Percentiles rank a stretch among this genome's conserved stretches.
These are phyloP conservation scores for Rhodamnia argentea DNA, from an alignment of 345 rosid species.

Conservation along the genomic window DNA sequence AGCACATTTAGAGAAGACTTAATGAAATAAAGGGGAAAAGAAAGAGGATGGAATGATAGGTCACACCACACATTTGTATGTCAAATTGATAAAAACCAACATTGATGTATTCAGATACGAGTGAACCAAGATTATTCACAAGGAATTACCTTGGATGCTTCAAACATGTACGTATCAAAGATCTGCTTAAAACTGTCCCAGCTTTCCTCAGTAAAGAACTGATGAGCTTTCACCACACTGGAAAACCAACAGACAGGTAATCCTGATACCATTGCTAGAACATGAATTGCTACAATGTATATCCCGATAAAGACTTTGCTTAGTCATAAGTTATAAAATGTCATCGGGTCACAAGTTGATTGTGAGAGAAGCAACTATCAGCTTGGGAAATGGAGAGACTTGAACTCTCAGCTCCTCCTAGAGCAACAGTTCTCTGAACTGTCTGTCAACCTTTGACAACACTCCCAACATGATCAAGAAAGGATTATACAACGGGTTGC, in stretches of 20 bases:
- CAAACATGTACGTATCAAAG: conserved; percentile 72
- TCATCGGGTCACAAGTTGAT: background rate
- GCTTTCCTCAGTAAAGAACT: conserved; percentile 81
- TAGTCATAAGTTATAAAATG: background rate
- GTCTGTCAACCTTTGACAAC: conserved; percentile 99
- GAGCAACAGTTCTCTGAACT: conserved; percentile 83
- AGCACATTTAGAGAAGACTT: background rate
- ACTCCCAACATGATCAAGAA: conserved; percentile 64
- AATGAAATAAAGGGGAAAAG: background rate
- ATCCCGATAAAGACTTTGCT: conserved; percentile 14
- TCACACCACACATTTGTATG: background rate
- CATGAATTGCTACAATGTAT: conserved; percentile 11
- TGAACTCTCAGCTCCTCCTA: conserved; percentile 93
- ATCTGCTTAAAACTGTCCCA: conserved; percentile 83
- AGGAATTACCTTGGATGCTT: conserved; percentile 77
- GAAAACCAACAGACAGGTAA: conserved; percentile 19
- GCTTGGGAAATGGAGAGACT: conserved; percentile 23
- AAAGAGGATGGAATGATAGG: background rate
- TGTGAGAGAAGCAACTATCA: background rate
- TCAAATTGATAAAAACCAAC: background rate
- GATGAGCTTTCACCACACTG: conserved; percentile 92
- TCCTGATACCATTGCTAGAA: background rate
- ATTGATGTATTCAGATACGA: background rate
- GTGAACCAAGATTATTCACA: background rate
- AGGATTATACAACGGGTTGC: conserved; percentile 79